phyloP scores from a whole-genome alignment of 805 yeast genomes.

The Nakazawaea holstii region DNA sequence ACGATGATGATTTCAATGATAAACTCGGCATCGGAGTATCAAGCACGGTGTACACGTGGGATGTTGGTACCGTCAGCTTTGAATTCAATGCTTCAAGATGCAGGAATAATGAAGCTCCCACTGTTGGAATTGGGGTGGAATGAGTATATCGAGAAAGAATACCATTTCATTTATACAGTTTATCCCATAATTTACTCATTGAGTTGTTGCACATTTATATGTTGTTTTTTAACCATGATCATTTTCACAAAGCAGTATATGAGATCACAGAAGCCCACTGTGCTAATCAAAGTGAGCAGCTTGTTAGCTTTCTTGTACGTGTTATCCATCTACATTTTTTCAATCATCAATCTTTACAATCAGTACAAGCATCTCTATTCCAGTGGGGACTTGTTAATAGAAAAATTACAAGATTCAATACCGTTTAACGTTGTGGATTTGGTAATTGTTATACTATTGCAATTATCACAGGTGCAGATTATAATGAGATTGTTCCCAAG shows the following conservation, averaged over 20 bases:
- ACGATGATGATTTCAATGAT: conserved; percentile 1
- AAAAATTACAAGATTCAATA: conserved; percentile 34
- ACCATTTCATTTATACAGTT: conserved; percentile 45
- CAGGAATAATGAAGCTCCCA: conserved; percentile 32
- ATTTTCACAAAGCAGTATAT: conserved; percentile 53
- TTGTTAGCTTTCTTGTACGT: conserved; percentile 19
- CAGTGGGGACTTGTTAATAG: conserved; percentile 38
- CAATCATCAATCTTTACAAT: conserved; percentile 37
- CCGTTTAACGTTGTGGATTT: conserved; percentile 54
- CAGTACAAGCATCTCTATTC: conserved; percentile 43
- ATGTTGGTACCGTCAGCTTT: background rate
- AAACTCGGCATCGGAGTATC: background rate
- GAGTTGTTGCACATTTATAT: conserved; percentile 59
- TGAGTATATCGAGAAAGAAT: conserved; percentile 26
- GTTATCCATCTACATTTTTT: conserved; percentile 47
- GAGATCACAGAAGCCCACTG: conserved; percentile 51
- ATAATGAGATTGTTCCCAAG: conserved; percentile 64
- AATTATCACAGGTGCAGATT: conserved; percentile 67
- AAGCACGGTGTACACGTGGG: background rate
- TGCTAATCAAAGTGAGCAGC: conserved; percentile 44
- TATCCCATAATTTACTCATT: conserved; percentile 60
- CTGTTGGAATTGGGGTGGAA: conserved; percentile 44
- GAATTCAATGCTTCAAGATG: conserved; percentile 15
- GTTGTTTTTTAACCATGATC: conserved; percentile 57
- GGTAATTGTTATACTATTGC: conserved; percentile 50